Conservation (phyloP, 768 basidiomycete genomes). For the Russula emetica region DNA sequence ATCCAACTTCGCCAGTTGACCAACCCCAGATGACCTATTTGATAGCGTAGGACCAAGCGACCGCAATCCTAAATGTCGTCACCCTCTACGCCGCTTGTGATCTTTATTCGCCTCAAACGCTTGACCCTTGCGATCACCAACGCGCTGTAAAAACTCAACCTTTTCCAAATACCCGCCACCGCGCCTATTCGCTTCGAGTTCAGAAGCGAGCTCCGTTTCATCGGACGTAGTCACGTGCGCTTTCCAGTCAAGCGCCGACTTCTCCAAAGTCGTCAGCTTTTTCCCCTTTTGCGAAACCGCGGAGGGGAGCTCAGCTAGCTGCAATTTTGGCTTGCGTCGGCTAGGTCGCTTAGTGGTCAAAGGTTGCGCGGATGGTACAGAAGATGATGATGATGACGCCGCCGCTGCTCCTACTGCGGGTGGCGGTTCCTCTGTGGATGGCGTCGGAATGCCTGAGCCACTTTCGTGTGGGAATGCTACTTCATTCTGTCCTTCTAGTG, state of each 20-base stretch:
- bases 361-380: not conserved
- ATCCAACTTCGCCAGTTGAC: not conserved
- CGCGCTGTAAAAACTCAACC: conserved; percentile 75
- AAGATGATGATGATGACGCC: conserved; percentile 13
- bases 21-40: not conserved
- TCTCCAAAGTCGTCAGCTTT: conserved; percentile 79
- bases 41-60: not conserved
- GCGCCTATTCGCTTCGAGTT: conserved; percentile 68
- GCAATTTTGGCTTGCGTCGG: conserved; percentile 61
- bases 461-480: conserved; percentile 18
- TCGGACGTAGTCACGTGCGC: conserved; percentile 51
- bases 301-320: conserved; percentile 52
- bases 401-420: not conserved
- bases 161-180: conserved; percentile 82
- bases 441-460: conserved; percentile 2
- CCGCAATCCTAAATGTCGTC: not conserved
- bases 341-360: conserved; percentile 46
- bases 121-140: conserved; percentile 66
- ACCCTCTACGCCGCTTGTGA: conserved; percentile 43
- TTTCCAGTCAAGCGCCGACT: conserved; percentile 84
- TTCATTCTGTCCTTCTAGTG: conserved; percentile 27
- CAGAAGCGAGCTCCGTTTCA: conserved; percentile 50
- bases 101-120: conserved; percentile 53
- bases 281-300: conserved; percentile 51
- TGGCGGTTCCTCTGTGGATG: conserved; percentile 21